phyloP scores from a whole-genome alignment of 2,329 filamentous ascomycete genomes.

The Proliferodiscus dingleyae region DNA sequence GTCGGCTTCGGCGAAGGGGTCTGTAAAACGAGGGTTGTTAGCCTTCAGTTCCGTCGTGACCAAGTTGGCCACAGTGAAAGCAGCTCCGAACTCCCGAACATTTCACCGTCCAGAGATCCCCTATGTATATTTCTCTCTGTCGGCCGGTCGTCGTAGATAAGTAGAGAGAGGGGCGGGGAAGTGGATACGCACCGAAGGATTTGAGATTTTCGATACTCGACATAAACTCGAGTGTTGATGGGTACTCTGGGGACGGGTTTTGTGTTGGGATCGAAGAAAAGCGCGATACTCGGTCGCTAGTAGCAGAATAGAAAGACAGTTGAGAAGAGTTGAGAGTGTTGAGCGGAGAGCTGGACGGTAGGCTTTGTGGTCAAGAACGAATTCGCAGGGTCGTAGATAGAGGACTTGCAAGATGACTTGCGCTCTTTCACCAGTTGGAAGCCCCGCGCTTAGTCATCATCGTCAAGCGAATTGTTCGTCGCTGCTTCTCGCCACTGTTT shows the following conservation, averaged over 20 bases:
- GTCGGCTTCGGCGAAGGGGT: conserved; percentile 99
- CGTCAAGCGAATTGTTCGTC: too few species aligned
- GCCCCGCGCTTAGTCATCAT: too few species aligned
- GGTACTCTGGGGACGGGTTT: conserved; percentile 33
- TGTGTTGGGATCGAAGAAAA: conserved; percentile 13
- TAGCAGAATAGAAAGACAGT: conserved; percentile 10
- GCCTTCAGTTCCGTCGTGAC: conserved; percentile 8
- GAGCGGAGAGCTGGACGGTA: conserved; percentile 1
- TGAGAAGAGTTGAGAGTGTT: conserved; percentile 16
- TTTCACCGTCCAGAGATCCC: background rate
- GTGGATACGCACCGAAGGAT: conserved; percentile 69
- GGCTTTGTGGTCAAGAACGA: conserved; percentile 5
- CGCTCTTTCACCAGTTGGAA: background rate
- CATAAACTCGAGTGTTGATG: conserved; percentile 82
- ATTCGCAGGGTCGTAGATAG: conserved; percentile 2
- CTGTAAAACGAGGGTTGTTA: conserved; percentile 43
- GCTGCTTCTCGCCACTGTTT: too few species aligned
- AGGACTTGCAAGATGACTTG: background rate
- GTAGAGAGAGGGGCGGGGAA: background rate
- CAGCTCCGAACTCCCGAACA: too few species aligned
- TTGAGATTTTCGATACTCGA: conserved; percentile 94
- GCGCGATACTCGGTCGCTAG: conserved; percentile 21
- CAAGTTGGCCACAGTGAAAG: too few species aligned
- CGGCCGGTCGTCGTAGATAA: background rate
- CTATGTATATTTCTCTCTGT: background rate